A percentile compares a stretch with the other conserved stretches of the same genome.
These are phyloP conservation scores for Paragyromitra xinjiangensis DNA, from an alignment of 495 filamentous ascomycete species.

Conservation along the genomic window DNA sequence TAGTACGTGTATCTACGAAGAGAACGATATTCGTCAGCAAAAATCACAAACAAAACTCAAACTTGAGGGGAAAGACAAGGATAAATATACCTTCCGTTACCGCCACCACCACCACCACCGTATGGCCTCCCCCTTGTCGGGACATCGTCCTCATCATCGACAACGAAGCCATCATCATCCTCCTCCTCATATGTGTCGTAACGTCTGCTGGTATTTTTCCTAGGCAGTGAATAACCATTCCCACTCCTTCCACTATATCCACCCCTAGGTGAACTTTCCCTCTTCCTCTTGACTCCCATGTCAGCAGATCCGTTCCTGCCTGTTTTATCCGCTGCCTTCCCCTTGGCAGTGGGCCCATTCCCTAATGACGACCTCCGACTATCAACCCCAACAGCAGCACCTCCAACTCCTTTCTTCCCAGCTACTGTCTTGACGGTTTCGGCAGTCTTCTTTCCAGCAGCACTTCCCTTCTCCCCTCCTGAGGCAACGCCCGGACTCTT, in stretches of 20 bases:
- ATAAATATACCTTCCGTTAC: slow-evolving; percentile 29
- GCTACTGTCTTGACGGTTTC: slow-evolving; percentile 34
- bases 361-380: slow-evolving; percentile 49
- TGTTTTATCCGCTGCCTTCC: slow-evolving; percentile 32
- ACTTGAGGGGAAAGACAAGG: not conserved
- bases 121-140: slow-evolving; percentile 51
- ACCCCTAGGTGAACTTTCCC: slow-evolving; percentile 48
- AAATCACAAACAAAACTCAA: not conserved
- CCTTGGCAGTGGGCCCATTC: slow-evolving; percentile 35
- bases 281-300: slow-evolving; percentile 47
- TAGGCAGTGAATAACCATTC: slow-evolving; percentile 40
- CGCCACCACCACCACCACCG: slow-evolving; percentile 43
- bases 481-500: slow-evolving; percentile 54
- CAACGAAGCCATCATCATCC: slow-evolving; percentile 68
- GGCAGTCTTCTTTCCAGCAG: slow-evolving; percentile 34
- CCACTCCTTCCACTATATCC: slow-evolving; percentile 51
- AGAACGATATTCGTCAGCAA: slow-evolving; percentile 14
- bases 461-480: slow-evolving; percentile 49
- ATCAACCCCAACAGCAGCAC: slow-evolving; percentile 30
- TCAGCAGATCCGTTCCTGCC: slow-evolving; percentile 33
- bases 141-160: slow-evolving; percentile 64
- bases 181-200: slow-evolving; percentile 60
- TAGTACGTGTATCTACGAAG: slow-evolving; percentile 52
- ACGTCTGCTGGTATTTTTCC: slow-evolving; percentile 49
- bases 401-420: slow-evolving; percentile 47